Base-by-base conservation (phyloP, 1,284 basidiomycete genomes). In the Mycena citricolor region DNA sequence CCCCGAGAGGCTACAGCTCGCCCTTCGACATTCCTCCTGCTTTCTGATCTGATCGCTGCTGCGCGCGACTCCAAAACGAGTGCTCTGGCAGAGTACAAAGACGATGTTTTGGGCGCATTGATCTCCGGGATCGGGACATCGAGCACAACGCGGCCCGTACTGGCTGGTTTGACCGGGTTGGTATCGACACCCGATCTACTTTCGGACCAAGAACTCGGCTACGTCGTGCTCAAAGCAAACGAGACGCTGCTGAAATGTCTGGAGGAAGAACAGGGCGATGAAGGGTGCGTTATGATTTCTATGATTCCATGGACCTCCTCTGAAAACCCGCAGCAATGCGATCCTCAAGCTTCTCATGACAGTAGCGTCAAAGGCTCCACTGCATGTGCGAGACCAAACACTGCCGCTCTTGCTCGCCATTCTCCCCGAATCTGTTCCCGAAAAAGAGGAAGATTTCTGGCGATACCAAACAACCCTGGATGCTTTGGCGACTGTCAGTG, bases 1-100 rank as follows among this genome's bases (percentile, higher is more conserved):
- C 87, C 91, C 0, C 81, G 84, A 35, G 86, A 97, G 52, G 70
- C 81, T 1, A 73, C 83, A 1, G 85, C 86, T 50, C 83, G 92
- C 5, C 77, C 83, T 2, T 74, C 89, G 1, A 79, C 88, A 24
- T 71, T 97, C 11, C 62, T 71, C 13, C 71, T 77, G 32, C 76
- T 77, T 47, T 80, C 71, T 1, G 79, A 85, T 32, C 59, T 88
- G n/a, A 68, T 85, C 30, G 68, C 66, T 7, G 75, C 80, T 16
- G 70, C 70, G 10, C 67, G 74, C 13, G 70, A 77, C 42, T 73
- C 75, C 4, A 59, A 54, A 42, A 50, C 53, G 32, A 42, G 44
- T 1, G 70, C 74, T 1, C 69, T 94, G 34, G 61, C 71, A 20
- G 71, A 79, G 0, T 86, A 79, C 66, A 88, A 90, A 57, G 90